Base-by-base conservation (phyloP, 2,329 filamentous ascomycete genomes). In the Epichloe glyceriae region DNA sequence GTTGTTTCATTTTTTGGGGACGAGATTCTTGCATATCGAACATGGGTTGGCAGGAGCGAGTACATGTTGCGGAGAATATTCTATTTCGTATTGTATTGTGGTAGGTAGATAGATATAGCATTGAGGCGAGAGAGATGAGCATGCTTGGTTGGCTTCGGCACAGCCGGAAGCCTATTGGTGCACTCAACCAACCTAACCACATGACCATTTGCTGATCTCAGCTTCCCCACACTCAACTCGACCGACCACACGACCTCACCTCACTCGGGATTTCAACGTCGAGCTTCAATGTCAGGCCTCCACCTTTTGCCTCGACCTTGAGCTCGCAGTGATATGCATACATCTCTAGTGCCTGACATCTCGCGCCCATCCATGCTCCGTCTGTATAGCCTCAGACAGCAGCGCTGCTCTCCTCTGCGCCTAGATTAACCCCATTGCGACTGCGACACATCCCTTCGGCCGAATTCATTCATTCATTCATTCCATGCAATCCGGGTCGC, bases 401-500 rank as follows among this genome's bases (percentile, higher is more conserved):
- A 30, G 30, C 30, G 3, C 30, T 30, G 8, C 30, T 30, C 30
- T 30, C 30, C 30, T 30, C 3, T 30, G 30, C 30, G 30, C 30
- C 10, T 11, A 30, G 30, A 11, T 30, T 30, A 30, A 30, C 30
- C 38, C 14, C 19, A 22, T 42, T 42, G 40, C 12, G 40, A 14
- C 40, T 11, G 30, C 30, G 30, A 15, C 40, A 11, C 19, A 39
- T 17, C 19, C 38, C 7, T 6, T 15, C 2, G 19, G 34, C 14
- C 30, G 35, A 5, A n/a, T 15, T 39, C 10, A 10, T 14, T 20
- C n/a, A 33, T 17, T 44, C 39, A n/a, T 10, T 34, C 15, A 8
- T 43, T 60, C 59, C 60, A 69, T 69, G 67, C 64, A 63, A 61
- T 56, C 64, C 53, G 60, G 57, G 54, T 52, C 60, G 44, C 55